A percentile compares a stretch with the other conserved stretches of the same genome.
Evolutionary conservation across 1,284 basidiomycete species (phyloP).

Genomic region (Cutaneotrichosporon cutaneum): DNA sequence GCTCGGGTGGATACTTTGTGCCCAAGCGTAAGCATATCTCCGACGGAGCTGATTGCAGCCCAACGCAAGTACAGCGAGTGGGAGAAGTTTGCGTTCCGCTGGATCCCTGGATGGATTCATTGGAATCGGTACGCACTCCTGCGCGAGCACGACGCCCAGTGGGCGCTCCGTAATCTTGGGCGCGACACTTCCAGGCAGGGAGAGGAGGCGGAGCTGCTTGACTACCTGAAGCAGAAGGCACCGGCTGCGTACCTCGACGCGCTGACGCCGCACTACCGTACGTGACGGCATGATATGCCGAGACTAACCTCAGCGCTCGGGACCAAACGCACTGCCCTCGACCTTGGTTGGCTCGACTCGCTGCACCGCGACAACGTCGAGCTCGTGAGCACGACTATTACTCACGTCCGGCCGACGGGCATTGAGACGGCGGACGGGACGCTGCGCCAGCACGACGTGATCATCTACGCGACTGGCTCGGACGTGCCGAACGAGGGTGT

Average conservation of each 20-base stretch:
- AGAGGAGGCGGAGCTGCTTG: slow-evolving; percentile 8
- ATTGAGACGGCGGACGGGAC: slow-evolving; percentile 16
- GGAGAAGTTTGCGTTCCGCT: slow-evolving; percentile 20
- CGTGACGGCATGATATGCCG: not conserved
- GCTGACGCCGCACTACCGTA: slow-evolving; percentile 15
- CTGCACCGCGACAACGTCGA: slow-evolving; percentile 18
- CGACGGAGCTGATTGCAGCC: not conserved
- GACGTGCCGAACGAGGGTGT: slow-evolving; percentile 39
- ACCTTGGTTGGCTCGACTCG: slow-evolving; percentile 18
- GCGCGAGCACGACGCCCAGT: not conserved
- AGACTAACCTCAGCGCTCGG: slow-evolving; percentile 13
- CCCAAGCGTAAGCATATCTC: slow-evolving; percentile 11
- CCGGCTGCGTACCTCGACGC: slow-evolving; percentile 18
- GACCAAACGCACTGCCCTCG: slow-evolving; percentile 17
- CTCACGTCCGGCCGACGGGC: not conserved
- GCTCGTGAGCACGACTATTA: slow-evolving; percentile 13
- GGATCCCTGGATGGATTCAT: slow-evolving; percentile 13
- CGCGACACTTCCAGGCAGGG: not conserved
- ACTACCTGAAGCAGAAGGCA: slow-evolving; percentile 14
- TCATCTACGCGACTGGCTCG: slow-evolving; percentile 25
- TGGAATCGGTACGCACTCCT: not conserved
- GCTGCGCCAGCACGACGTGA: slow-evolving; percentile 28
- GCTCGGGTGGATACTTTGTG: slow-evolving; percentile 18
- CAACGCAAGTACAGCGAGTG: slow-evolving; percentile 9
- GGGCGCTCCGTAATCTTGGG: not conserved